Evolutionary conservation across 257 asterid genomes (phyloP), one percentile per base, ranked within the genome.

Genomic region (Solanum pennellii): DNA sequence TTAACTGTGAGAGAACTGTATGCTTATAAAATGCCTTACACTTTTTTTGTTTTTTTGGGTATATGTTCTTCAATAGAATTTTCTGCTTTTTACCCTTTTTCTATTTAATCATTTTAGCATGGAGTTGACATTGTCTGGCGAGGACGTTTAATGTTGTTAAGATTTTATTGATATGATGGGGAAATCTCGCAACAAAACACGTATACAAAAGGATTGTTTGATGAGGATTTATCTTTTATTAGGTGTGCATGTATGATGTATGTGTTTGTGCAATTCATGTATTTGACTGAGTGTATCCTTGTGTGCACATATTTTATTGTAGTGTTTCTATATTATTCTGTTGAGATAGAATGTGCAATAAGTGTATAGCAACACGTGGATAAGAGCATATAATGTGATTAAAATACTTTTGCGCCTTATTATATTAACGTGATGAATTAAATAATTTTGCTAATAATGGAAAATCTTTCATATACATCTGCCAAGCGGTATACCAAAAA

Each of bases 1-100:
- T 95, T 90, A 69, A 83, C 60, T 85, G 16, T 88, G 49, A 29
- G 44, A 47, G 14, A 42, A 39, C 9, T 25, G 14, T 52, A 86
- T 62, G 62, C 20, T 75, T 25, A 69, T 27, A 68, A 75, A 25
- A 72, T 9, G 11, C 56, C 69, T 82, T 72, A 25, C 45, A 56
- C 75, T 83, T 37, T 27, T 33, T 62, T 27, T 1, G 44, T 6
- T 74, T 82, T 12, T 39, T 39, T 44, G 75, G 84, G 65, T 44
- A 15, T 27, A 45, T 45, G 14, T 27, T 79, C 39, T 45, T 79
- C 65, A 15, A 47, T 45, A 27, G 25, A 79, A 20, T 45, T 59
- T 88, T 89, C 23, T 80, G 65, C 47, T 35, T 9, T 9, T 87
- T 37, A 27, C 71, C 47, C 35, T 86, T 25, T 35, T 84, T 83